A percentile compares a stretch with the other conserved stretches of the same genome.
These are phyloP conservation scores for Fusarium kyushuense DNA, from an alignment of 2,329 filamentous ascomycete species.

Conservation along the genomic window DNA sequence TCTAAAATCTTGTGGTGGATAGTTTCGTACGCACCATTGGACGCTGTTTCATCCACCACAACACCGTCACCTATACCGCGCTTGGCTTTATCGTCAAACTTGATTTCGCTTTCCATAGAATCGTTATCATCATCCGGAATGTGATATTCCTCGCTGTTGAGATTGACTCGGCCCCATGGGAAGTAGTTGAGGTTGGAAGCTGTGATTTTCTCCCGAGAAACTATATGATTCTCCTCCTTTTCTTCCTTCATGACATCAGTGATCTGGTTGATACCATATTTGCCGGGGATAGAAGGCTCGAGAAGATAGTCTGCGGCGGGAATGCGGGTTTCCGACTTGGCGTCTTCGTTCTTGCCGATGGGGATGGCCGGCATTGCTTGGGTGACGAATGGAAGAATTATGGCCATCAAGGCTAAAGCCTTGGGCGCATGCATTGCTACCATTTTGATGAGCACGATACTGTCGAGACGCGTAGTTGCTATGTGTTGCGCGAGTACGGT, in stretches of 20 bases:
- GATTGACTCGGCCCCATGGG: not conserved
- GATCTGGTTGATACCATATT: not conserved
- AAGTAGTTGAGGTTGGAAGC: not conserved
- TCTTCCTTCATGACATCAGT: not conserved
- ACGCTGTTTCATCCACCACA: not conserved
- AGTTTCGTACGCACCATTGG: not conserved
- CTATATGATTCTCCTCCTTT: too few relatives aligned
- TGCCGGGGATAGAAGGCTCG: not conserved
- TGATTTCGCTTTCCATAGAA: not conserved
- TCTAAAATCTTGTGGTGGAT: not conserved
- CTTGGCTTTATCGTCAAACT: not conserved
- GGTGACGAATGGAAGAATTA: not conserved
- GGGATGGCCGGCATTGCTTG: not conserved
- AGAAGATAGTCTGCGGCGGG: not conserved
- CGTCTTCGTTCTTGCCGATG: not conserved
- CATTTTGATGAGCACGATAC: not conserved
- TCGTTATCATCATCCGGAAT: not conserved
- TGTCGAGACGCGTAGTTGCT: not conserved
- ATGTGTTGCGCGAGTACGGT: not conserved
- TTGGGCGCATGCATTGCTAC: not conserved
- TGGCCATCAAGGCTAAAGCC: not conserved
- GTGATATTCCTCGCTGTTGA: not conserved
- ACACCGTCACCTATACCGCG: not conserved
- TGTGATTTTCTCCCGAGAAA: not conserved
- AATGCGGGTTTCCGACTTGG: not conserved